phyloP scores from a whole-genome alignment of 2,329 filamentous ascomycete genomes.

The Aspergillus sojae region DNA sequence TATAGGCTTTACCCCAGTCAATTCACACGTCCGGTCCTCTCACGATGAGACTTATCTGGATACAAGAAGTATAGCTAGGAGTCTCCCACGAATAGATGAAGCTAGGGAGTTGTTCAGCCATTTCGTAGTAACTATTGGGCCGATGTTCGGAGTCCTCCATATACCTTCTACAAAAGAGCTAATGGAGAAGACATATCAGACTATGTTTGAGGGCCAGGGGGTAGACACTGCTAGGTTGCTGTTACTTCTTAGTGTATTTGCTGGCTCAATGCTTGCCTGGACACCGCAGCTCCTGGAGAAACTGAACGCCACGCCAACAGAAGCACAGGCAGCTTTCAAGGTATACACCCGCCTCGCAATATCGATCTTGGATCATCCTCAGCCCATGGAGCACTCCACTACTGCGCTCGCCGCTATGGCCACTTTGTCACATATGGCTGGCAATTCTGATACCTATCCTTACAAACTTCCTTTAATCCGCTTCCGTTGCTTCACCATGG shows the following conservation, averaged over 20 bases:
- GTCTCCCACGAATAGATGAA: neutral
- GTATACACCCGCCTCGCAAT: slow-evolving; percentile 2
- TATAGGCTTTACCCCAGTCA: neutral
- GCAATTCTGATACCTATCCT: neutral
- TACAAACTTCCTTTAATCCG: slow-evolving; percentile 6
- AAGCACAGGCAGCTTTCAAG: slow-evolving; percentile 1
- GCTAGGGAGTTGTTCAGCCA: slow-evolving; percentile 8
- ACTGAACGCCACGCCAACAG: neutral
- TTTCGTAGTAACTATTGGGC: neutral
- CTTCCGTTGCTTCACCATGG: neutral
- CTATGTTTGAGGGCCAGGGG: neutral
- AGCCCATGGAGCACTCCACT: neutral
- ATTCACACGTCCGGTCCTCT: neutral
- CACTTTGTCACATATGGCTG: neutral
- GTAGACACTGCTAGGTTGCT: neutral
- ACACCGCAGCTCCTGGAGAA: neutral
- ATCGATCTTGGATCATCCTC: neutral
- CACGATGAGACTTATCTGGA: neutral
- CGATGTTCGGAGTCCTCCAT: slow-evolving; percentile 10
- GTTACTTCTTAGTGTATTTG: slow-evolving; percentile 7
- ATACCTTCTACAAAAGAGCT: neutral
- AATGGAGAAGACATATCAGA: slow-evolving; percentile 4
- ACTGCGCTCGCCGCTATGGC: neutral
- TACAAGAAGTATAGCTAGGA: neutral
- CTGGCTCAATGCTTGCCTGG: neutral